These are phyloP conservation scores for Taphrina communis DNA, from an alignment of 1,139 yeast genomes.

Conservation along the genomic window DNA sequence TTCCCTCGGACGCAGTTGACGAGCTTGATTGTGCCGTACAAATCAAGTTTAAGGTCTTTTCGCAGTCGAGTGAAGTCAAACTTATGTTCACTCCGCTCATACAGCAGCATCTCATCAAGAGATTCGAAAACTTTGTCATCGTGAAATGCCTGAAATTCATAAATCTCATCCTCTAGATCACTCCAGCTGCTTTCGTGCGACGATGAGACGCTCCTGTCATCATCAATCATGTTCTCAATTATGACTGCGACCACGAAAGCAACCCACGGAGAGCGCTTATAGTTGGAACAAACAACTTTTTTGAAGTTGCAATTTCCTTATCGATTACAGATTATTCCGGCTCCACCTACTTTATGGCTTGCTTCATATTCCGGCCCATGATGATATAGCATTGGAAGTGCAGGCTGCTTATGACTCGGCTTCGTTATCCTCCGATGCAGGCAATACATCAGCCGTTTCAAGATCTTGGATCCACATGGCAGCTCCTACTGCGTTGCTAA, in stretches of 20 bases:
- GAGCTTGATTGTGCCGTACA: constrained; percentile 47
- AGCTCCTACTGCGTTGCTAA: constrained; percentile 22
- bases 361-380: not conserved
- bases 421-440: not conserved
- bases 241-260: too few relatives aligned
- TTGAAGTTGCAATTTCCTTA: not conserved
- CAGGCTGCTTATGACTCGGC: not conserved
- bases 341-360: not conserved
- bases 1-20: constrained; percentile 48
- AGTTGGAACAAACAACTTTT: not conserved
- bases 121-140: constrained; percentile 26
- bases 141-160: constrained; percentile 26
- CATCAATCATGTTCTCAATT: not conserved
- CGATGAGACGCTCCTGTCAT: constrained; percentile 14
- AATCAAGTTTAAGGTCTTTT: constrained; percentile 44
- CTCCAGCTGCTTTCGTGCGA: constrained; percentile 39
- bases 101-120: constrained; percentile 42
- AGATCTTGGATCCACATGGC: constrained; percentile 31
- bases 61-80: constrained; percentile 46
- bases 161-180: constrained; percentile 31
- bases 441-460: not conserved
- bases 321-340: not conserved
- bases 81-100: constrained; percentile 44
- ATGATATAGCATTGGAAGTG: too few relatives aligned
- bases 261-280: too few relatives aligned